phyloP scores from a whole-genome alignment of 2,329 filamentous ascomycete genomes.

The Fonsecaea pedrosoi region DNA sequence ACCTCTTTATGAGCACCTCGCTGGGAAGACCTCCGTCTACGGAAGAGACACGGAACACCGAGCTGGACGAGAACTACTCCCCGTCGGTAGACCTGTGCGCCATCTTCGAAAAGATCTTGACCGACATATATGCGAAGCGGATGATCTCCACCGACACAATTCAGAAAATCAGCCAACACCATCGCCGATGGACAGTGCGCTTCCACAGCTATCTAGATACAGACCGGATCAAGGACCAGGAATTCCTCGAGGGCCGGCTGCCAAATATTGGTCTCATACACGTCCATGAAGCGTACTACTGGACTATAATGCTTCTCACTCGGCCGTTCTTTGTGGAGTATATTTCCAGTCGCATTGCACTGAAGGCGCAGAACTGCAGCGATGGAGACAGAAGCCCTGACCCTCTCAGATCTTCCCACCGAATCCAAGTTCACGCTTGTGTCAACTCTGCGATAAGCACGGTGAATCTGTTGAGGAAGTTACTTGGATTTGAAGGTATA shows the following conservation, averaged over 20 bases:
- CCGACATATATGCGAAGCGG: constrained; percentile 49
- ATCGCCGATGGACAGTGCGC: constrained; percentile 47
- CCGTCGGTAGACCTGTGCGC: constrained; percentile 45
- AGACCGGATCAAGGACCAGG: constrained; percentile 28
- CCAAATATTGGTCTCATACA: constrained; percentile 45
- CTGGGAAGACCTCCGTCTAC: constrained; percentile 34
- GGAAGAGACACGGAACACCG: constrained; percentile 34
- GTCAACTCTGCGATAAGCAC: constrained; percentile 6
- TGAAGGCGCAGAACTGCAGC: background rate
- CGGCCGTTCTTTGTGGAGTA: constrained; percentile 47
- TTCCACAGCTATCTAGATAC: constrained; percentile 30
- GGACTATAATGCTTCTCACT: constrained; percentile 49
- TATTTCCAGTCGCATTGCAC: constrained; percentile 4
- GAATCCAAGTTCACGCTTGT: background rate
- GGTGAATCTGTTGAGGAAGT: background rate
- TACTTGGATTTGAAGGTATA: background rate
- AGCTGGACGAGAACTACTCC: constrained; percentile 38
- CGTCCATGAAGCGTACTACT: constrained; percentile 50
- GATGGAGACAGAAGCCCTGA: constrained; percentile 4
- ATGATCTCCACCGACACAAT: constrained; percentile 48
- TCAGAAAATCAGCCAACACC: constrained; percentile 48
- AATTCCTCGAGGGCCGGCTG: background rate
- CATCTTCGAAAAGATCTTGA: constrained; percentile 49
- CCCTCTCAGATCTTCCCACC: background rate
- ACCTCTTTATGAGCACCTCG: constrained; percentile 35